Evolutionary conservation across 352 stramenopile species (phyloP), one percentile per base, ranked within the genome.

Genomic region (Plasmopara viticola): DNA sequence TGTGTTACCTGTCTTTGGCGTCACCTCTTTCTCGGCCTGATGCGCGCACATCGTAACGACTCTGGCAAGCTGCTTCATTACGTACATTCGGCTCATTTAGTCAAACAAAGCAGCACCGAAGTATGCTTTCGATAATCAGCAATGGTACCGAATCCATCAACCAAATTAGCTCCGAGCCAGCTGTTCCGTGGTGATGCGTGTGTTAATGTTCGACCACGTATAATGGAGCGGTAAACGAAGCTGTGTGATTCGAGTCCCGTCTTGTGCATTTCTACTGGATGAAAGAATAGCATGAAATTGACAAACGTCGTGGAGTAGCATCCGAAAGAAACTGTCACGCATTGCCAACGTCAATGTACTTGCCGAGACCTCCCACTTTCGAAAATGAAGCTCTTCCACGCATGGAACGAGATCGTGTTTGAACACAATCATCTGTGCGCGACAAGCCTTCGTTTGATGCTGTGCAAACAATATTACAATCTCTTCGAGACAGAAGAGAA

Each of bases 401-500:
- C 79, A 90, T 8, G 77, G 74, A 58, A 75, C 74, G 6, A 90
- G 51, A 28, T 87, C 79, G 7, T 62, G 51, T 47, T 82, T 48
- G 39, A 79, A 87, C 13, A 39, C 28, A 1, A 51, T 43, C 29
- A 91, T 82, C 20, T 72, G 60, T 10, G 44, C 18, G 14, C 77
- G 69, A 44, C 81, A 91, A 44, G 69, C 74, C 12, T 81, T 63
- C 0, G 72, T 89, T 48, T 89, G 70, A 18, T 72, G 73, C 59
- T 86, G 78, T 0, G 81, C 81, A 58, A 92, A 91, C 5, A 86
- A 63, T 3, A 91, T 54, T 9, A 91, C 58, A 25, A 92, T 69
- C 38, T 86, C 77, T 53, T 89, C 81, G 0, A 92, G 62, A 45
- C 81, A 90, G 31, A 82, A 90, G 10, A 92, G 67, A 53, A 92